phyloP scores from a whole-genome alignment of 192 early-diverging fungal species.

The Coemansia sp. region DNA sequence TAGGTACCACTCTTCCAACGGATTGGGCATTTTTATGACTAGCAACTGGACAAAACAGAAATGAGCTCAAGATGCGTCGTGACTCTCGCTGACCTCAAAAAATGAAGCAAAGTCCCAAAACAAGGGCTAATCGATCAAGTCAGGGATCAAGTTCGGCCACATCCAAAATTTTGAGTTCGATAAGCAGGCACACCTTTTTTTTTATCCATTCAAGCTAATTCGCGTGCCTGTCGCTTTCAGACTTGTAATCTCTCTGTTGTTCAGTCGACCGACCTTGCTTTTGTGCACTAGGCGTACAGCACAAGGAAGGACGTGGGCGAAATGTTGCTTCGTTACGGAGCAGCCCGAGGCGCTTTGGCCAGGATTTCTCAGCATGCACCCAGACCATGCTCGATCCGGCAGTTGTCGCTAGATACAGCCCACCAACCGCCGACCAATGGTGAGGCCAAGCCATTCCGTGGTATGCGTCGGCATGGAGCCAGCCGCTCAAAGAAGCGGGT shows the following conservation, averaged over 20 bases:
- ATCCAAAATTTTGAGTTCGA: not conserved
- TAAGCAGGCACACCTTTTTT: not conserved
- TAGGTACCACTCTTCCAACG: constrained; percentile 85
- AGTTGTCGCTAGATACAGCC: not conserved
- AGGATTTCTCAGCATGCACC: not conserved
- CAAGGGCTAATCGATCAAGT: not conserved
- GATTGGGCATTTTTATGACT: constrained; percentile 47
- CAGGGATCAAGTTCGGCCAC: not conserved
- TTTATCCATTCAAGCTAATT: not conserved
- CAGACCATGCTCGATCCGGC: not conserved
- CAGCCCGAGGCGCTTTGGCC: not conserved
- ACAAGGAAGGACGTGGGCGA: not conserved
- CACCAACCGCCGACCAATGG: not conserved
- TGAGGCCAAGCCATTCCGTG: not conserved
- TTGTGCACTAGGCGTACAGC: not conserved
- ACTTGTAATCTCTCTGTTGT: not conserved
- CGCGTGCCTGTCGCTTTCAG: not conserved
- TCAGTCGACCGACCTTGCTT: not conserved
- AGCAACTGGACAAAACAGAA: not conserved
- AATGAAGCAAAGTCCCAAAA: too few species aligned
- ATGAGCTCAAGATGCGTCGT: not conserved
- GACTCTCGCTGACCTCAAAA: not conserved
- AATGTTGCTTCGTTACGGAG: not conserved
- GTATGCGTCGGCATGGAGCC: not conserved
- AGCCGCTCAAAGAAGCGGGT: not conserved